Evolutionary conservation across 371 early-diverging fungal genomes (phyloP).

Genomic region (Syncephalastrum racemosum): DNA sequence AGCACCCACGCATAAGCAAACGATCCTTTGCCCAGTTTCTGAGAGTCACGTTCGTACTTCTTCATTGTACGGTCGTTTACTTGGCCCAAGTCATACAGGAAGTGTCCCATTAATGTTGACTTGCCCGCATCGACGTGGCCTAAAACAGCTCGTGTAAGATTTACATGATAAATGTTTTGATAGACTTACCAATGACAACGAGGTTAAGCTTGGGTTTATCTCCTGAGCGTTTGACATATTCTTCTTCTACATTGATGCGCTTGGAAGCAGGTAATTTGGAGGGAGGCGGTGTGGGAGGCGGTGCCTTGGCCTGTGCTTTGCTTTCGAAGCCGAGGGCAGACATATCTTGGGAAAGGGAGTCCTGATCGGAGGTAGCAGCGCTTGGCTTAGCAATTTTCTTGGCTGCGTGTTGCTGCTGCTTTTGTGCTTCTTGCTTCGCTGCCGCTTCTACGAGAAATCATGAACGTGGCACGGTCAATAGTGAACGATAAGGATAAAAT

Average conservation of each 20-base stretch:
- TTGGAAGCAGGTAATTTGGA: conserved; percentile 44
- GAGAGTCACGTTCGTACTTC: conserved; percentile 92
- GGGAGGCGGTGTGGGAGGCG: conserved; percentile 24
- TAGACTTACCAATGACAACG: conserved; percentile 73
- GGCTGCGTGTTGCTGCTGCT: background rate
- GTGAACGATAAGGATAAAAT: conserved; percentile 21
- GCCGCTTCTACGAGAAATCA: too few species aligned
- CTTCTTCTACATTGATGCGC: conserved; percentile 72
- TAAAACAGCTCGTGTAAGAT: conserved; percentile 17
- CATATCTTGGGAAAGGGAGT: conserved; percentile 51
- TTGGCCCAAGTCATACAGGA: conserved; percentile 86
- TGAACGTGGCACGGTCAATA: too few species aligned
- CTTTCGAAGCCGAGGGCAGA: conserved; percentile 45
- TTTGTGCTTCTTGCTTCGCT: too few species aligned
- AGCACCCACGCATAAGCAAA: conserved; percentile 97
- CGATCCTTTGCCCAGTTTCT: conserved; percentile 88
- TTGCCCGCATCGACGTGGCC: conserved; percentile 99
- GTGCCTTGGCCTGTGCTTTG: conserved; percentile 4
- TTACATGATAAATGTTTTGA: background rate
- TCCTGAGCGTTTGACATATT: conserved; percentile 68
- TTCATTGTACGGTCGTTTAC: conserved; percentile 89
- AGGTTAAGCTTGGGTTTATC: conserved; percentile 78
- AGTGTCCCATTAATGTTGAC: conserved; percentile 97
- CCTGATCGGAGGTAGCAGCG: conserved; percentile 27
- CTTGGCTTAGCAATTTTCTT: background rate